Conservation (phyloP, 2,329 filamentous ascomycete genomes). For the Penicillium sumatraense region DNA sequence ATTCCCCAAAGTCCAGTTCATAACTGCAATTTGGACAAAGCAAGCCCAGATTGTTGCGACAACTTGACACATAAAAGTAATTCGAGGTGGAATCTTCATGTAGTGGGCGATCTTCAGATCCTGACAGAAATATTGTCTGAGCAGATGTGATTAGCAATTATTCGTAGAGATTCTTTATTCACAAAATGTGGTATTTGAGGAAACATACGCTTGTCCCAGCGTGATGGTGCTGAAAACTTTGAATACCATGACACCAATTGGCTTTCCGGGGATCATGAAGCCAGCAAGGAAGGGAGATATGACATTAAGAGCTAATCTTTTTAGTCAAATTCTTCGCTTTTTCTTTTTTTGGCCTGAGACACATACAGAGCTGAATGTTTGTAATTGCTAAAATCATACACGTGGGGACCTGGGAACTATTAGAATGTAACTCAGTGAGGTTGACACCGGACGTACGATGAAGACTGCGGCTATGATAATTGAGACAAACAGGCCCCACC, state of each 20-base stretch:
- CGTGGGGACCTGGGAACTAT: constrained; percentile 24
- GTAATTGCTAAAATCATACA: constrained; percentile 29
- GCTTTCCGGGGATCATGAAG: constrained; percentile 30
- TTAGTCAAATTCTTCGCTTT: not conserved
- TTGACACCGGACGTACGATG: constrained; percentile 15
- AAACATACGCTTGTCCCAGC: constrained; percentile 28
- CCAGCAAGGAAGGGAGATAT: constrained; percentile 30
- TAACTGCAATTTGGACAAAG: constrained; percentile 51
- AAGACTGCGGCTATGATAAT: constrained; percentile 25
- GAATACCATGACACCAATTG: constrained; percentile 32
- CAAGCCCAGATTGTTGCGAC: constrained; percentile 52
- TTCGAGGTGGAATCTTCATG: constrained; percentile 46
- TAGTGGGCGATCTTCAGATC: constrained; percentile 31
- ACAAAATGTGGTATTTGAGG: not conserved
- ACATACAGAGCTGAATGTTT: constrained; percentile 27
- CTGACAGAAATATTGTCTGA: constrained; percentile 19
- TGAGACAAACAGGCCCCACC: constrained; percentile 29
- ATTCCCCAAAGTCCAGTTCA: constrained; percentile 51
- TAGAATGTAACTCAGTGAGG: not conserved
- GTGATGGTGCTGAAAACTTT: constrained; percentile 33
- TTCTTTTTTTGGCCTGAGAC: rapidly evolving
- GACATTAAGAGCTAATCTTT: constrained; percentile 30
- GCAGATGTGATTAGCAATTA: not conserved
- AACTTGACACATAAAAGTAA: constrained; percentile 56
- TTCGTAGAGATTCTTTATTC: not conserved